These are phyloP conservation scores for Lolium perenne DNA, from an alignment of 176 grass and related monocot species.

Conservation along the genomic window DNA sequence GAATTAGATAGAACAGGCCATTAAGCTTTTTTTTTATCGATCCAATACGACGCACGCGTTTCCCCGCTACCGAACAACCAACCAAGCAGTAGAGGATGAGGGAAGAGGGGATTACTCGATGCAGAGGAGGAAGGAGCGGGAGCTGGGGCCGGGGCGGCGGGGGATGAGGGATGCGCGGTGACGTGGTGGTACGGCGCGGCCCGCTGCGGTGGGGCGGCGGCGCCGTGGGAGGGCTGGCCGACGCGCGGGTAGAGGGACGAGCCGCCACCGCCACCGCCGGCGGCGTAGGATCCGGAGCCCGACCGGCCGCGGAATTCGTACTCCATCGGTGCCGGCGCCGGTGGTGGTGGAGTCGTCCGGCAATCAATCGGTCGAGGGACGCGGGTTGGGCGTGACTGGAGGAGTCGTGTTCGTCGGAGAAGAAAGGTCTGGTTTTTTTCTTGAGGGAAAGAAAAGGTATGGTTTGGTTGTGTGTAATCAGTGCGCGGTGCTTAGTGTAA, in stretches of 20 bases:
- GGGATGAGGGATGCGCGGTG: background rate
- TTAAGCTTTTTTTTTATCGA: background rate
- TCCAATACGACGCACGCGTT: background rate
- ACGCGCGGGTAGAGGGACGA: slow-evolving; percentile 47
- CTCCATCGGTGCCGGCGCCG: slow-evolving; percentile 36
- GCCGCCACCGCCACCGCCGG: slow-evolving; percentile 19
- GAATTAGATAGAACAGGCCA: background rate
- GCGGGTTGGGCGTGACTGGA: background rate
- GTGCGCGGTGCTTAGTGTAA: no score
- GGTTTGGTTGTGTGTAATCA: no score
- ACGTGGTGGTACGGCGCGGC: slow-evolving; percentile 55
- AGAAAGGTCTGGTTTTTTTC: no score
- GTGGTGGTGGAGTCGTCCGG: background rate
- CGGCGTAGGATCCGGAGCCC: slow-evolving; percentile 49
- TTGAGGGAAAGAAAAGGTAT: no score
- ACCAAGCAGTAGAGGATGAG: background rate
- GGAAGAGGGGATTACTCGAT: slow-evolving; percentile 44
- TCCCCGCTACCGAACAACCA: background rate
- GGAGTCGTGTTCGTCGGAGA: no score
- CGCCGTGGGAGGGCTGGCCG: slow-evolving; percentile 43
- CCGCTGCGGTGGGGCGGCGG: slow-evolving; percentile 25
- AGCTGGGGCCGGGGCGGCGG: slow-evolving; percentile 1
- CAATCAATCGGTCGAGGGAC: background rate
- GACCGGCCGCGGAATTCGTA: slow-evolving; percentile 59
- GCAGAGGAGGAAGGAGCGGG: background rate